Percentiles rank a stretch among this genome's conserved stretches.
Evolutionary conservation across 306 rosid genomes (phyloP).

Genomic region (Prosopis cineraria): DNA sequence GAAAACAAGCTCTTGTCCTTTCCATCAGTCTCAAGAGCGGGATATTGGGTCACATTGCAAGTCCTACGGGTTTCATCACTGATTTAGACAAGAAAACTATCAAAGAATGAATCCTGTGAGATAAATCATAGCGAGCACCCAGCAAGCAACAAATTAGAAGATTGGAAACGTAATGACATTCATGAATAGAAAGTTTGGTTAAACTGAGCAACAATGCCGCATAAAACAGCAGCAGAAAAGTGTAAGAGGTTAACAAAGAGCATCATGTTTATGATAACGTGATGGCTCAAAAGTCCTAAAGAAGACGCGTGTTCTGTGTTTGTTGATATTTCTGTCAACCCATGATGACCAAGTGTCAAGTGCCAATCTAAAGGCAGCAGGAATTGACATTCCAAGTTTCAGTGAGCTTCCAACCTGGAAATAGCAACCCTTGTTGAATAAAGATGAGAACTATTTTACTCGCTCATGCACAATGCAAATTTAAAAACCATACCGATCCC

Average conservation of each 20-base stretch:
- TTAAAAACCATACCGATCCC: background rate
- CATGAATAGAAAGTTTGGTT: background rate
- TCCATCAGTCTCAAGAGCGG: constrained; percentile 48
- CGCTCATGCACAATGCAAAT: background rate
- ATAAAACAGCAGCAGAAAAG: background rate
- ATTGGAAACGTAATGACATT: background rate
- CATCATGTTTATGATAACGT: constrained; percentile 30
- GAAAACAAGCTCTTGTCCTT: constrained; percentile 55
- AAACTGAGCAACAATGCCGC: constrained; percentile 1
- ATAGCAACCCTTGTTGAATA: constrained; percentile 71
- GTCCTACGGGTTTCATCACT: constrained; percentile 59
- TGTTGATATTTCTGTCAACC: constrained; percentile 59
- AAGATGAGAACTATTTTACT: constrained; percentile 23
- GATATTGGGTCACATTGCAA: constrained; percentile 60
- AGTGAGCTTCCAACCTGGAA: constrained; percentile 66
- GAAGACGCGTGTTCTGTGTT: constrained; percentile 59
- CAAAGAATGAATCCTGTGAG: constrained; percentile 8
- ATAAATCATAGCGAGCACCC: constrained; percentile 5
- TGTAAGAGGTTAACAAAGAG: constrained; percentile 4
- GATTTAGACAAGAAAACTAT: constrained; percentile 40
- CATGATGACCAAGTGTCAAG: constrained; percentile 76
- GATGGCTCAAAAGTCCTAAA: constrained; percentile 81
- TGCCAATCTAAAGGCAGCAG: constrained; percentile 62
- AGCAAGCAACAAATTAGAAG: background rate
- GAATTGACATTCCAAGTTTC: constrained; percentile 67